A percentile compares a stretch with the other conserved stretches of the same genome.
Evolutionary conservation across 2,329 filamentous ascomycete species (phyloP).

Genomic region (Thelonectria blattea): DNA sequence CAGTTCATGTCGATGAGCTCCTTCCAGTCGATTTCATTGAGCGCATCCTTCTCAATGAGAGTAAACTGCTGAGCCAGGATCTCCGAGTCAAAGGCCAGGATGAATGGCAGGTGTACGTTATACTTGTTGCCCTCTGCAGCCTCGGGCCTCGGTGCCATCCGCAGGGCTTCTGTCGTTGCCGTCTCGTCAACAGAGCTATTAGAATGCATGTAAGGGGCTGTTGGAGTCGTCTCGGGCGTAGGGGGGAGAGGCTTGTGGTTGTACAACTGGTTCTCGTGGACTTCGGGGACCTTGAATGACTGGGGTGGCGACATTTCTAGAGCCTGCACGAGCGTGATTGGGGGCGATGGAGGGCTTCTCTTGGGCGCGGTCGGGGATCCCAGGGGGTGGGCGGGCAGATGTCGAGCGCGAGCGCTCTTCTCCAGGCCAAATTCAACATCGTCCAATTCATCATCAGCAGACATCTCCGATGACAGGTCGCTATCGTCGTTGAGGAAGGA

Average conservation of each 20-base stretch:
- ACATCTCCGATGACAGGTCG: slow-evolving; percentile 69
- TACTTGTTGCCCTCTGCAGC: slow-evolving; percentile 45
- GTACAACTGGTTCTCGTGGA: slow-evolving; percentile 37
- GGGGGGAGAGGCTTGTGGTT: slow-evolving; percentile 37
- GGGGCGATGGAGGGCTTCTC: slow-evolving; percentile 39
- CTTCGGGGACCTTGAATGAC: slow-evolving; percentile 30
- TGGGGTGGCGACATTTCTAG: slow-evolving; percentile 37
- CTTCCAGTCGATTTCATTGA: slow-evolving; percentile 88
- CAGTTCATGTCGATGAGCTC: slow-evolving; percentile 84
- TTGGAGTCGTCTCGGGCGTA: slow-evolving; percentile 58
- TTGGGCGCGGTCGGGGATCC: slow-evolving; percentile 41
- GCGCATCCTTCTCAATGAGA: slow-evolving; percentile 82
- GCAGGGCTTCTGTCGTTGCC: slow-evolving; percentile 45
- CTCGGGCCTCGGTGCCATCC: slow-evolving; percentile 43
- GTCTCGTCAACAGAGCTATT: slow-evolving; percentile 30
- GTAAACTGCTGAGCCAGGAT: slow-evolving; percentile 83
- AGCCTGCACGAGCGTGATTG: slow-evolving; percentile 37
- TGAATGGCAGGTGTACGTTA: slow-evolving; percentile 75
- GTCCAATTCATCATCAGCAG: slow-evolving; percentile 54
- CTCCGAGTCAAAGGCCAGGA: slow-evolving; percentile 80
- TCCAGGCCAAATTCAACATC: slow-evolving; percentile 50
- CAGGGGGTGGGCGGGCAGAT: slow-evolving; percentile 45
- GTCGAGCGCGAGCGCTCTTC: slow-evolving; percentile 25
- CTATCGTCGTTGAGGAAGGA: slow-evolving; percentile 60
- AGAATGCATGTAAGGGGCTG: slow-evolving; percentile 45